phyloP scores from a whole-genome alignment of 129 eudicot species.

The Artemisia annua region DNA sequence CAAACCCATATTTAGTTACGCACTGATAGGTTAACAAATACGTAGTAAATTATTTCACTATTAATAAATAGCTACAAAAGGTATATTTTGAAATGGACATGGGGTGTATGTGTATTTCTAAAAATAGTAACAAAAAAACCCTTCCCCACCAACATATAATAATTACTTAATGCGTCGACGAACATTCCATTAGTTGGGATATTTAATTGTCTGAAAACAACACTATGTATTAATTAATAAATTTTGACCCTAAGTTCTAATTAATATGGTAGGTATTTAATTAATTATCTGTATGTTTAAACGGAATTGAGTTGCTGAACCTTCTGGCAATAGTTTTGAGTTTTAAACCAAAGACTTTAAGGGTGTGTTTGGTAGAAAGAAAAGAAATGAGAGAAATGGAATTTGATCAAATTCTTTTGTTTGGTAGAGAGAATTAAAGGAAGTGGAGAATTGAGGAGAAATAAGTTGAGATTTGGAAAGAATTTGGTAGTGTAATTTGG shows the following conservation, averaged over 20 bases:
- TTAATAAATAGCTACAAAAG: constrained; percentile 18
- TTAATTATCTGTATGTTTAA: no score
- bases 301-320: no score
- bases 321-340: no score
- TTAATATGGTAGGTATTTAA: no score
- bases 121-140: constrained; percentile 18
- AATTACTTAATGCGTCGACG: constrained; percentile 21
- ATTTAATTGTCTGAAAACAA: constrained; percentile 9
- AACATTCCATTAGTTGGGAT: constrained; percentile 28
- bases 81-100: constrained; percentile 10
- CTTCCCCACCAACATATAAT: constrained; percentile 31
- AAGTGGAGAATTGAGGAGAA: no score
- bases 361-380: no score
- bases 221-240: not conserved
- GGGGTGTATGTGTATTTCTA: constrained; percentile 28
- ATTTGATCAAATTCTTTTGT: no score
- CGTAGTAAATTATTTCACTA: constrained; percentile 6
- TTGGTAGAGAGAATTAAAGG: no score
- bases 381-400: no score
- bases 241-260: not conserved
- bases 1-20: constrained; percentile 15
- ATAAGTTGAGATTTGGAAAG: no score
- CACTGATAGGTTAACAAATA: not conserved
- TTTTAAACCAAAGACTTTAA: no score
- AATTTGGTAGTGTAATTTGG: no score